Base-by-base conservation (phyloP, 106 monocot species). In the Amphibolis antarctica region DNA sequence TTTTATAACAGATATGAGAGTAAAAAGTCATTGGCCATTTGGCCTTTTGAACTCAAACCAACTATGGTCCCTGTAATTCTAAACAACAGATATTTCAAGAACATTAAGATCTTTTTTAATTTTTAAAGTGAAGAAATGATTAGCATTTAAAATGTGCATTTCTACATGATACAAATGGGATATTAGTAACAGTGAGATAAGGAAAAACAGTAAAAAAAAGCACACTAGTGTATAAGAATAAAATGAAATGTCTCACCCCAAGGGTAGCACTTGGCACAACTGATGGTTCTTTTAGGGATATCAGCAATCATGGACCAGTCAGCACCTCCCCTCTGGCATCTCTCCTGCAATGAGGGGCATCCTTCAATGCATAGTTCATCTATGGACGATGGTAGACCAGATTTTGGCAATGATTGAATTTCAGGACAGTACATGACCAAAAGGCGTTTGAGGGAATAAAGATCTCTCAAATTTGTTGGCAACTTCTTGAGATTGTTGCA, bases 301-400 rank as follows among this genome's bases (percentile, higher is more conserved):
- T 7, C 15, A 60, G 59, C 12, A 30, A 60, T 36, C 59, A 15
- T 60, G 3, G 5, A 1, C 28, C 25, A 60, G 30, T 60, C 59
- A 30, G 12, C 17, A 30, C 59, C 59, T 29, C 29, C 29, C 6
- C 12, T 60, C 14, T 30, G 59, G 29, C 59, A 60, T 30, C 59
- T n/a, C 7, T 60, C 59, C 25, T 60, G 28, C 59, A 60, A 60
- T 13, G 14, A 15, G 12, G 59, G 59, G 29, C 59, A 60, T 60
- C 59, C 59, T 13, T 60, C 59, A 36, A 60, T 60, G 14, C 59
- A 28, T 13, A 60, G 10, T 60, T 60, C 15, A 4, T 60, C 59
- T 13, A 60, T 12, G 12, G 59, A 60, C 1, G 17, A 36, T 4
- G 59, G 59, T 9, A 60, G 31, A 29, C 59, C 59, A 60, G 26